Conservation (phyloP, 2,329 filamentous ascomycete genomes). For the Xylaria sp. region DNA sequence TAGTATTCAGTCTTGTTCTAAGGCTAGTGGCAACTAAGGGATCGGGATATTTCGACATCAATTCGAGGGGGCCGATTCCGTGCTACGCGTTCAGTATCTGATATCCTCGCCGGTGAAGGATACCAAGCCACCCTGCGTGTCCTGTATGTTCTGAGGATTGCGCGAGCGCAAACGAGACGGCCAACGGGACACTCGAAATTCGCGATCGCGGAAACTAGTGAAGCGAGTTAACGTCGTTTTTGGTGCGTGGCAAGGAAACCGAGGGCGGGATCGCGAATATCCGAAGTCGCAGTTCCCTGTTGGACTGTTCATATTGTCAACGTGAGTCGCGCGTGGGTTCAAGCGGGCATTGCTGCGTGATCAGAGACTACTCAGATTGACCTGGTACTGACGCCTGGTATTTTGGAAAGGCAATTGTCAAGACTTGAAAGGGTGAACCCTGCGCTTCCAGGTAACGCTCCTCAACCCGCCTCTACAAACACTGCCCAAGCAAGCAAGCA, state of each 20-base stretch:
- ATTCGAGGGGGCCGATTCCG: not conserved
- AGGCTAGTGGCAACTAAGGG: conserved; percentile 17
- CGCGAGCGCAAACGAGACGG: no score
- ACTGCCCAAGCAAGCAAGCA: not conserved
- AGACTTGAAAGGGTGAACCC: not conserved
- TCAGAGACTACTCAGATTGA: not conserved
- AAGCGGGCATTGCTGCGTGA: not conserved
- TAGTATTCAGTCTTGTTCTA: conserved; percentile 20
- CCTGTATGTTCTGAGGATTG: no score
- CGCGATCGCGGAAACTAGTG: no score
- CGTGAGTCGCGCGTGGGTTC: not conserved
- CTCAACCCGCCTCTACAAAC: not conserved
- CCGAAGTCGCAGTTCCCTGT: not conserved
- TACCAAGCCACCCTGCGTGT: conserved; percentile 9
- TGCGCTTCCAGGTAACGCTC: not conserved
- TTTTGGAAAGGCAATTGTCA: not conserved
- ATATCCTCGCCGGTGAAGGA: no score
- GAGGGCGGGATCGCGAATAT: not conserved
- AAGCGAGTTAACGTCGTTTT: no score
- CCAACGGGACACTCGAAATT: no score
- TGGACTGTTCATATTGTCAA: not conserved
- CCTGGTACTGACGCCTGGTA: not conserved
- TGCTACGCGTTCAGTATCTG: not conserved
- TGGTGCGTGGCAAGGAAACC: not conserved
- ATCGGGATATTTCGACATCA: not conserved